A percentile compares a stretch with the other conserved stretches of the same genome.
Evolutionary conservation across 768 basidiomycete species (phyloP).

Genomic region (Pulveroboletus sp.): DNA sequence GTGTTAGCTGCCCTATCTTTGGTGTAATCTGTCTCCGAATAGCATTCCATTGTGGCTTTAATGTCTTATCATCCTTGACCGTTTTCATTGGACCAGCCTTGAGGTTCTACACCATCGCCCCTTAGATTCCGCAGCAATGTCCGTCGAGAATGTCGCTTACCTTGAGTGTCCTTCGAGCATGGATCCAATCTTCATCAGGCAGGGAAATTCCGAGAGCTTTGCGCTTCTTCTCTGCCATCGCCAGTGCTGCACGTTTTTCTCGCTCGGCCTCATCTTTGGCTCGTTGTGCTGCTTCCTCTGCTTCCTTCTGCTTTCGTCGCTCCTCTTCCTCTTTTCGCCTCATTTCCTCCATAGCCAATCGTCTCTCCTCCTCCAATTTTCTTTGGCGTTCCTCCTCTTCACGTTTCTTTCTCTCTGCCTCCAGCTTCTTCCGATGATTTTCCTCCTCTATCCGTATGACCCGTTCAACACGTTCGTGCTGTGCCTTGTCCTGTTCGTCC

Average conservation of each 20-base stretch:
- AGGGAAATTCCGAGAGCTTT: conserved; percentile 50
- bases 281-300: conserved; percentile 29
- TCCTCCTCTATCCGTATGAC: conserved; percentile 66
- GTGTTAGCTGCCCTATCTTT: conserved; percentile 85
- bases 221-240: conserved; percentile 39
- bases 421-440: conserved; percentile 47
- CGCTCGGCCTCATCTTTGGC: conserved; percentile 34
- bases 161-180: conserved; percentile 51
- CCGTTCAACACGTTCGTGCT: conserved; percentile 59
- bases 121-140: conserved; percentile 23
- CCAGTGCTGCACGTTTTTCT: conserved; percentile 35
- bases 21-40: conserved; percentile 79
- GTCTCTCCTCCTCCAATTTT: conserved; percentile 48
- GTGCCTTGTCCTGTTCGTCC: conserved; percentile 41
- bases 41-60: conserved; percentile 62
- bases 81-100: conserved; percentile 62
- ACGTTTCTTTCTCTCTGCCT: conserved; percentile 51
- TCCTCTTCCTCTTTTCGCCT: conserved; percentile 42
- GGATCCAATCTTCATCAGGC: conserved; percentile 63
- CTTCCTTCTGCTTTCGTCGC: conserved; percentile 34
- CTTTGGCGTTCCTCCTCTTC: conserved; percentile 48
- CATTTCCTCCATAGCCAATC: conserved; percentile 42
- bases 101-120: conserved; percentile 41
- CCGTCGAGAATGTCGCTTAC: conserved; percentile 35
- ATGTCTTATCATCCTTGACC: conserved; percentile 56